Evolutionary conservation across 2,329 filamentous ascomycete species (phyloP), one percentile per base, ranked within the genome.

Genomic region (Dryadomyces quercivorus): DNA sequence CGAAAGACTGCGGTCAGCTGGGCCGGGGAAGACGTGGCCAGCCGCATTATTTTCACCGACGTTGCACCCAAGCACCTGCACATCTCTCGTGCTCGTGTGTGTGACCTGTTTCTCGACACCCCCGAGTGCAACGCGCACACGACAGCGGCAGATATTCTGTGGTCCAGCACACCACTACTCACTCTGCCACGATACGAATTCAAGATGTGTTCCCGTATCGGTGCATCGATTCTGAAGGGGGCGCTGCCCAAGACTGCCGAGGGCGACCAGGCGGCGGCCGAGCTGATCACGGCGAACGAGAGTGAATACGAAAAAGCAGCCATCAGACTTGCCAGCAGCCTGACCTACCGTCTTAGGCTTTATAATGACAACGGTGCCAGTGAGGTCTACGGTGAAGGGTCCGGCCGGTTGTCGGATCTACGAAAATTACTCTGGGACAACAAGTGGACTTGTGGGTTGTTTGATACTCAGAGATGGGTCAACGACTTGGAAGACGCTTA

Each of bases 121-220:
- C 91, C 93, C 1, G 93, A 98, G 69, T 98, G 93, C 70, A 98
- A 98, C 65, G 93, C 91, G 1, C 93, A 98, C 68, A 98, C 93
- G 1, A 98, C 93, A 1, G 93, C 93, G 2, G 94, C 93, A 13
- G 93, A 98, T 64, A 86, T 97, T 1, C 75, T 98, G 7, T 98
- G 93, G 93, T 94, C 88, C 52, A 94, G 91, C 61, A 97, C 93
- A 0, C 93, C 93, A 5, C 73, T 98, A 21, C 75, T 98, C 31
- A 98, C 93, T 0, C 75, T 93, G 34, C 91, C 93, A 12, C 81
- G 93, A 40, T 96, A 97, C 67, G 81, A 86, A 51, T 96, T 96
- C 71, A 98, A 98, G 70, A 98, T 98, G 93, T 98, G 93, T 69
- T 95, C 89, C 46, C 86, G 93, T 53, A 98, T 98, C 86, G 93